Evolutionary conservation across 2,329 filamentous ascomycete species (phyloP).

Genomic region (Colletotrichum sublineola): DNA sequence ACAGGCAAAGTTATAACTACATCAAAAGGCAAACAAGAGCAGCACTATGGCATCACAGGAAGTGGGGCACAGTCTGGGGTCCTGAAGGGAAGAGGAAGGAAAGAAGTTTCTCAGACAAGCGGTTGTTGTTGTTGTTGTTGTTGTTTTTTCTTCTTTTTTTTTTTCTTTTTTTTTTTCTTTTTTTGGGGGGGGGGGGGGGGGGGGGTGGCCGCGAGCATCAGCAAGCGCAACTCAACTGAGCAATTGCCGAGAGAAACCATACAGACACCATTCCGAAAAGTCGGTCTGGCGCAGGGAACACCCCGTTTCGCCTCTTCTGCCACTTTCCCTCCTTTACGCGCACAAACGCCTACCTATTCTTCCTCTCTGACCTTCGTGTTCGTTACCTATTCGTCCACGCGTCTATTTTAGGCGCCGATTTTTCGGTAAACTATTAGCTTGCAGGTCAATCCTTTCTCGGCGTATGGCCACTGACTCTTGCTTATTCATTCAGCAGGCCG

Average conservation of each 20-base stretch:
- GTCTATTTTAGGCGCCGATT: conserved; percentile 33
- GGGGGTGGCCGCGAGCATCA: not conserved
- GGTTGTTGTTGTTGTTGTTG: not conserved
- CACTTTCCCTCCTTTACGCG: not conserved
- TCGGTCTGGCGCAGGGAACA: conserved; percentile 39
- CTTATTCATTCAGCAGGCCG: not conserved
- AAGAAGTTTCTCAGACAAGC: not conserved
- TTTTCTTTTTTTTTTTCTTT: no score
- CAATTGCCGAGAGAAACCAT: conserved; percentile 4
- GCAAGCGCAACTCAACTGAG: not conserved
- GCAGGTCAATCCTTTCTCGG: conserved; percentile 23
- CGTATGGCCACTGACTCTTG: not conserved
- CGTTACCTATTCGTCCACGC: conserved; percentile 19
- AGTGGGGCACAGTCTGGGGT: not conserved
- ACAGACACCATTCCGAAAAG: conserved; percentile 13
- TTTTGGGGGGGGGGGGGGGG: no score
- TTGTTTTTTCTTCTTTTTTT: no score
- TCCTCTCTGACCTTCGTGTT: not conserved
- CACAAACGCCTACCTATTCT: not conserved
- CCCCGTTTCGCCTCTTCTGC: conserved; percentile 17
- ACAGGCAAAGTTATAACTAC: not conserved
- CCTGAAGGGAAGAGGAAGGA: not conserved
- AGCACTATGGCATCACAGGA: not conserved
- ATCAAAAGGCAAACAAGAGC: not conserved
- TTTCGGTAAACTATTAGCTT: conserved; percentile 34